These are phyloP conservation scores for Tanacetum coccineum DNA, from an alignment of 129 eudicot species.

Conservation along the genomic window DNA sequence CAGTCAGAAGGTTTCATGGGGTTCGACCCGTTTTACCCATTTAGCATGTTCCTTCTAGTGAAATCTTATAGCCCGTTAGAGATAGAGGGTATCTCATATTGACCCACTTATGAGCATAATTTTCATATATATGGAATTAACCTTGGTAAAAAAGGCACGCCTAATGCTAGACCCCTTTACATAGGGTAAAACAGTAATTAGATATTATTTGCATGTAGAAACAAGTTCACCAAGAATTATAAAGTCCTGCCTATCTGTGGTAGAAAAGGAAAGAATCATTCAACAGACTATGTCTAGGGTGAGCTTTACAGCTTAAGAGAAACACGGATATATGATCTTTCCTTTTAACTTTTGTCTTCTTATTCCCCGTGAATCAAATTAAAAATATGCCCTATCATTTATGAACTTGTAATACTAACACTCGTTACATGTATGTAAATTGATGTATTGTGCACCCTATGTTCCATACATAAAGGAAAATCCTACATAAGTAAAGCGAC, in stretches of 20 bases:
- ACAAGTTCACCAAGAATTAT: not conserved
- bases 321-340: not conserved
- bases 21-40: not conserved
- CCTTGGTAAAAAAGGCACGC: no score
- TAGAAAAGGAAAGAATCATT: not conserved
- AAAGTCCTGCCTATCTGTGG: not conserved
- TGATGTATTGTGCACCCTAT: not conserved
- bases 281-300: not conserved
- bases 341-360: not conserved
- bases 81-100: slow-evolving; percentile 2
- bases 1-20: no score
- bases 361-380: no score
- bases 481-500: not conserved
- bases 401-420: no score
- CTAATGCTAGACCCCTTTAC: no score
- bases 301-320: not conserved
- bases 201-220: no score
- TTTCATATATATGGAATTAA: no score
- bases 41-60: not conserved
- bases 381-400: no score
- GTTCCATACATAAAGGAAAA: not conserved
- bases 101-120: not conserved
- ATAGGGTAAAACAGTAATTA: no score
- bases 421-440: no score
- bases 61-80: not conserved